phyloP scores from a whole-genome alignment of 2,329 filamentous ascomycete species.

The Emergomyces africanus region DNA sequence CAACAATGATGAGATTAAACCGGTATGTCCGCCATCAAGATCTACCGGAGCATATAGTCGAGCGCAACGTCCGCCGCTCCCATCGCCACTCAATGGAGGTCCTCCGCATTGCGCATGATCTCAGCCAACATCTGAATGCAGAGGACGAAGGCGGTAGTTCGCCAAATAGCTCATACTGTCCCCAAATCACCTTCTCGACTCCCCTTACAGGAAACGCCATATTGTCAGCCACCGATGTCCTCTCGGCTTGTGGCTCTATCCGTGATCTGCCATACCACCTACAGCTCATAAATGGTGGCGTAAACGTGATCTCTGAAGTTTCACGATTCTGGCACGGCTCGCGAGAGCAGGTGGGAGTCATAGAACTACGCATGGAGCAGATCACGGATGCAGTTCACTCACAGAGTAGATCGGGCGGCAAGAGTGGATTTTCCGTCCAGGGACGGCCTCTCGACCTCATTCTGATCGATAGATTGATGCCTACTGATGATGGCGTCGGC shows the following conservation, averaged over 20 bases:
- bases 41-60: constrained; percentile 30
- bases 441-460: constrained; percentile 24
- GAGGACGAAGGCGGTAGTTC: constrained; percentile 6
- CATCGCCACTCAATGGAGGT: constrained; percentile 42
- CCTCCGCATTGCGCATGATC: constrained; percentile 35
- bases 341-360: constrained; percentile 36
- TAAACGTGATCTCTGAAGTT: constrained; percentile 44
- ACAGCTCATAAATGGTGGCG: constrained; percentile 40
- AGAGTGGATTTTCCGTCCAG: constrained; percentile 25
- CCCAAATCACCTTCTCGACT: constrained; percentile 35
- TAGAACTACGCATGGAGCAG: constrained; percentile 35
- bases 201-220: constrained; percentile 52
- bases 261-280: constrained; percentile 40
- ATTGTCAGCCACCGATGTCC: constrained; percentile 52
- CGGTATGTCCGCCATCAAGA: constrained; percentile 41
- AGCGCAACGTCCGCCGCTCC: constrained; percentile 37
- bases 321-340: constrained; percentile 48
- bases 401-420: constrained; percentile 20
- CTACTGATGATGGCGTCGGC: background rate
- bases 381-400: constrained; percentile 27
- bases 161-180: constrained; percentile 7
- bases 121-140: constrained; percentile 23
- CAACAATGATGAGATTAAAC: constrained; percentile 51
- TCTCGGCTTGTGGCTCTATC: constrained; percentile 47
- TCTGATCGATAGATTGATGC: background rate